These are phyloP conservation scores for Wallacemonas rigidus DNA, from an alignment of 208 protist species.

Conservation along the genomic window DNA sequence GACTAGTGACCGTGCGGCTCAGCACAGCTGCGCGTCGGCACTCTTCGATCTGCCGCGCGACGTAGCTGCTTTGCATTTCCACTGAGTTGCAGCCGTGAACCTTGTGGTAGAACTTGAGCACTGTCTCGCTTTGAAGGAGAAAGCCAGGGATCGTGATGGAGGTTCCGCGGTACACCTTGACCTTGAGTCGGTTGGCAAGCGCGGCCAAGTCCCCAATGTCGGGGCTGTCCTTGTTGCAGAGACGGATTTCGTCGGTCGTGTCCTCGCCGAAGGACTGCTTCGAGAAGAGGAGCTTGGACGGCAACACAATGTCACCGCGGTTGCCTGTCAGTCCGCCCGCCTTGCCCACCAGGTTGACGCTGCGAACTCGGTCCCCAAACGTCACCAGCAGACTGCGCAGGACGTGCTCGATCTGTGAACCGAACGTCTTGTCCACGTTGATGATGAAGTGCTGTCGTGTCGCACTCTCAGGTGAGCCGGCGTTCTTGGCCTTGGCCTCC, in stretches of 20 bases:
- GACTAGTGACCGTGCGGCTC: slow-evolving; percentile 38
- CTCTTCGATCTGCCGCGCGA: slow-evolving; percentile 75
- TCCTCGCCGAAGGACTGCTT: slow-evolving; percentile 84
- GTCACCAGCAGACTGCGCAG: slow-evolving; percentile 65
- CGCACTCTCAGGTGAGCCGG: neutral
- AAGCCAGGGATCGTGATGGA: slow-evolving; percentile 79
- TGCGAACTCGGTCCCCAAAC: slow-evolving; percentile 75
- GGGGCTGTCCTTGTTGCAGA: slow-evolving; percentile 61
- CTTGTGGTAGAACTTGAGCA: slow-evolving; percentile 81
- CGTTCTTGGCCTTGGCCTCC: slow-evolving; percentile 14
- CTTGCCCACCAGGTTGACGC: slow-evolving; percentile 79
- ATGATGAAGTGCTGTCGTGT: slow-evolving; percentile 65
- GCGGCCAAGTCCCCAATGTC: slow-evolving; percentile 38
- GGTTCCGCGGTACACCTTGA: slow-evolving; percentile 40
- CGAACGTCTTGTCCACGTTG: slow-evolving; percentile 90
- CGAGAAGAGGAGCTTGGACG: slow-evolving; percentile 78
- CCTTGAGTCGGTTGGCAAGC: slow-evolving; percentile 4
- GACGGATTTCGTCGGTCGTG: slow-evolving; percentile 72
- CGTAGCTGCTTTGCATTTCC: slow-evolving; percentile 89
- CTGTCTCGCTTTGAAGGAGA: slow-evolving; percentile 68
- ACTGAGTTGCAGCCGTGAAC: slow-evolving; percentile 73
- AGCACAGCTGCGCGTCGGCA: slow-evolving; percentile 69
- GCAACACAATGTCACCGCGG: slow-evolving; percentile 80
- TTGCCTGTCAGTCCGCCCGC: slow-evolving; percentile 65
- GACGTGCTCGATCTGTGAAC: slow-evolving; percentile 74